Evolutionary conservation across 2,329 filamentous ascomycete species (phyloP), one percentile per base, ranked within the genome.

Genomic region (Apiospora aurea): DNA sequence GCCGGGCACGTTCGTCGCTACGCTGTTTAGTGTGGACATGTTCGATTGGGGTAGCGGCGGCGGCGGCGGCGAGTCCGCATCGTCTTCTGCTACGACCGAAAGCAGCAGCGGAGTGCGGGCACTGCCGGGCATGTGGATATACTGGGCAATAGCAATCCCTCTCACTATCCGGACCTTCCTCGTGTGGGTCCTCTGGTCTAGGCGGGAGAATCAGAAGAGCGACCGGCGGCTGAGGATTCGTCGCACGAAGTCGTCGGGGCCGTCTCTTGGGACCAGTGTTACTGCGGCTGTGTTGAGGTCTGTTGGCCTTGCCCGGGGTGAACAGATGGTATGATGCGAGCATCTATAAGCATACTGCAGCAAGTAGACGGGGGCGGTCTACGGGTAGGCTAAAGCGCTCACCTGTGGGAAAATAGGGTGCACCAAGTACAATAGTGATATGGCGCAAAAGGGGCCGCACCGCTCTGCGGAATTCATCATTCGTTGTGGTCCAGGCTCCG

Each of bases 1-100:
- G 21, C 51, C 69, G 34, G 69, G 47, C 16, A 70, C 69, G 7
- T 70, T 70, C 34, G 43, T 66, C 5, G 69, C 51, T 0, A 53
- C 49, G 24, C 49, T 14, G 24, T 26, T 53, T n/a, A 53, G 49
- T 24, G 49, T 53, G 24, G 49, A 53, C 24, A 29, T 53, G 24
- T 29, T 53, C 6, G 51, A 29, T 5, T 53, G 24, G 24, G 51
- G 51, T 18, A 18, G 5, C 6, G 14, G 4, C 13, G 44, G 4
- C 14, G 11, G 11, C 10, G 49, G n/a, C 4, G 34, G 34, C 5
- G 34, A 38, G 4, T 38, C 34, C 5, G 34, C 5, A 38, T 1
- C 51, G 13, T 24, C 26, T 47, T 16, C 43, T 44, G 43, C 16
- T 21, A 21, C 44, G 2, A 6, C 24, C 51, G 13, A 16, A 4